A percentile compares a stretch with the other conserved stretches of the same genome.
Evolutionary conservation across 225 moss, liverwort and hornwort species (phyloP).

Genomic region (Asterella californica): DNA sequence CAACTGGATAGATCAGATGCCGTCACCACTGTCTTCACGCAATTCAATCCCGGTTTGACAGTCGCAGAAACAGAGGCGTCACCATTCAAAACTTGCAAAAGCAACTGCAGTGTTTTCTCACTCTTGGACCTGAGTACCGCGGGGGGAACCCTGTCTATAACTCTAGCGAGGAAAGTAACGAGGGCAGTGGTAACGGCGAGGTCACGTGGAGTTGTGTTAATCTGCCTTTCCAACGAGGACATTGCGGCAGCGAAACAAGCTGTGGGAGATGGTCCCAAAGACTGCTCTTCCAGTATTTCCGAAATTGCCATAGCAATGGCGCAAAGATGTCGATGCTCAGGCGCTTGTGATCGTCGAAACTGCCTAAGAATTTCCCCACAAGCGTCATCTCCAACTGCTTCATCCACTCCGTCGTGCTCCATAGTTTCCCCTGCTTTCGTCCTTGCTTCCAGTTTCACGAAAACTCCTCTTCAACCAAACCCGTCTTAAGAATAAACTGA

Average conservation of each 20-base stretch:
- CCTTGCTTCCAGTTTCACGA: not conserved
- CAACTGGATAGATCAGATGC: slow-evolving; percentile 74
- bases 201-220: slow-evolving; percentile 46
- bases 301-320: slow-evolving; percentile 74
- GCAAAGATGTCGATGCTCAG: slow-evolving; percentile 87
- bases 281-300: slow-evolving; percentile 73
- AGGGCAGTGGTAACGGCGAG: slow-evolving; percentile 82
- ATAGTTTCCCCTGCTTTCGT: slow-evolving; percentile 10
- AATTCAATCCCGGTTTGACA: slow-evolving; percentile 67
- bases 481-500: not conserved
- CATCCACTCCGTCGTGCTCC: slow-evolving; percentile 36
- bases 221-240: slow-evolving; percentile 77
- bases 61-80: slow-evolving; percentile 57
- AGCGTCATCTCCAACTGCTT: slow-evolving; percentile 53
- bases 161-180: slow-evolving; percentile 77
- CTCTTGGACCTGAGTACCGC: slow-evolving; percentile 71
- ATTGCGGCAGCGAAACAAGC: slow-evolving; percentile 87
- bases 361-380: slow-evolving; percentile 59
- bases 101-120: slow-evolving; percentile 56
- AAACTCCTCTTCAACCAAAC: not conserved
- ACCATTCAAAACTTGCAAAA: slow-evolving; percentile 47
- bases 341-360: slow-evolving; percentile 73
- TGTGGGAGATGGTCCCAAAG: slow-evolving; percentile 57
- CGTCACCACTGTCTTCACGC: slow-evolving; percentile 53
- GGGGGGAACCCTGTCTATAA: slow-evolving; percentile 65